These are phyloP conservation scores for Leucosporidium scottii DNA, from an alignment of 768 basidiomycete genomes.

Conservation along the genomic window DNA sequence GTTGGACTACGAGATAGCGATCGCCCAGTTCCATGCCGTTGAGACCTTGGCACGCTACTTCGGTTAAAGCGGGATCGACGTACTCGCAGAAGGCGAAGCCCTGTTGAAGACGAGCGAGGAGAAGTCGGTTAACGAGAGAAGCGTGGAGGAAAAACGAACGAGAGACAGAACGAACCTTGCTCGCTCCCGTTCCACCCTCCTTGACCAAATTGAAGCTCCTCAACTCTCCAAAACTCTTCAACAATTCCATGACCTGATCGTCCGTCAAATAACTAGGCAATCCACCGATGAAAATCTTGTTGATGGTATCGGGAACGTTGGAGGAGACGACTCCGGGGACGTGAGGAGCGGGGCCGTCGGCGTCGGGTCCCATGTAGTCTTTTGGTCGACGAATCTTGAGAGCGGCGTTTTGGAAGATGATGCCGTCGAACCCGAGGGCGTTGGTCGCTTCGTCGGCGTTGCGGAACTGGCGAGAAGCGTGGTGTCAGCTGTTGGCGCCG, in stretches of 20 bases:
- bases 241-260: constrained; percentile 94
- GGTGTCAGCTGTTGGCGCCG: constrained; percentile 8
- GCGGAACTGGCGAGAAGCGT: constrained; percentile 63
- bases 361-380: constrained; percentile 78
- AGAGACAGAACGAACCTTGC: constrained; percentile 57
- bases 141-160: neutral
- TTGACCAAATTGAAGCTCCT: constrained; percentile 97
- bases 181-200: constrained; percentile 78
- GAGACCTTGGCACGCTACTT: constrained; percentile 89
- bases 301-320: constrained; percentile 92
- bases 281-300: constrained; percentile 97
- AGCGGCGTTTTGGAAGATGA: constrained; percentile 89
- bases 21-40: constrained; percentile 98
- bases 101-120: constrained; percentile 45
- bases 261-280: constrained; percentile 92
- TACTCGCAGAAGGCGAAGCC: constrained; percentile 99
- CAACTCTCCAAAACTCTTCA: constrained; percentile 95
- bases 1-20: constrained; percentile 88
- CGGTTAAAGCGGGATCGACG: constrained; percentile 77
- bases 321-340: constrained; percentile 94
- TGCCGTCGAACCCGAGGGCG: constrained; percentile 95
- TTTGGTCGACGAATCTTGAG: constrained; percentile 96
- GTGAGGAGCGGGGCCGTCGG: constrained; percentile 57
- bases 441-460: constrained; percentile 93
- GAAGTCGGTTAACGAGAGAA: neutral